Base-by-base conservation (phyloP, 2,329 filamentous ascomycete species). In the Nigrograna mackinnonii region DNA sequence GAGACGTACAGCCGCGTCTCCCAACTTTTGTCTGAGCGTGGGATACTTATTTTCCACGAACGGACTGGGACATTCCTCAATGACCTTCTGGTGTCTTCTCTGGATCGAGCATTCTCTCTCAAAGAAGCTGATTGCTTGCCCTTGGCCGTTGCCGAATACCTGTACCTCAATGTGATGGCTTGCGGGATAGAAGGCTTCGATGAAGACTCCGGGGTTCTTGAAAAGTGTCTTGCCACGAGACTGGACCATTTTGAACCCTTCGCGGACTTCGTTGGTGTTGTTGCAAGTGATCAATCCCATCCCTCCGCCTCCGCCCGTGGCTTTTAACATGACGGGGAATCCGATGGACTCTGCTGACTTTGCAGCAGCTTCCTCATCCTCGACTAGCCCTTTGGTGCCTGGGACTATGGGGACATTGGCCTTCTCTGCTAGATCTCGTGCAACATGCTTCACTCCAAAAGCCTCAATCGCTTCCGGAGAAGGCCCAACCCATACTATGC, bases 81-180 rank as follows among this genome's bases (percentile, higher is more conserved):
- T 79, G 31, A 95, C 87, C 72, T 96, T 96, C 65, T 96, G 91
- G 63, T 96, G 90, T 31, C 91, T 75, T 49, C 91, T 76, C 70
- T 96, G 91, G 11, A 96, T 80, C 38, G 87, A 92, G 69, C 91
- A 96, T 65, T 96, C 91, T 42, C 91, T 78, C 71, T 96, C 91
- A 16, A 90, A 89, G 21, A 95, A 81, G n/a, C 87, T 84, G 9
- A 95, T 85, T 13, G 86, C 89, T 61, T 87, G 82, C 1, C 89
- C 89, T 54, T 84, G 78, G 38, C 83, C 83, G 61, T 96, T 91
- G 32, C 90, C 91, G 67, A 96, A 94, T 12, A 96, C 82, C 64
- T 96, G 91, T 4, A 96, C 88, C 68, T 96, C 91, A 43, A 96
- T 88, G 62, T 96, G 91, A 43, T 89, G 80, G 30, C 87, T 88